Percentiles rank a stretch among this genome's conserved stretches.
Conservation (phyloP, 1,284 basidiomycete genomes). For the Rhodotorula sp. region DNA sequence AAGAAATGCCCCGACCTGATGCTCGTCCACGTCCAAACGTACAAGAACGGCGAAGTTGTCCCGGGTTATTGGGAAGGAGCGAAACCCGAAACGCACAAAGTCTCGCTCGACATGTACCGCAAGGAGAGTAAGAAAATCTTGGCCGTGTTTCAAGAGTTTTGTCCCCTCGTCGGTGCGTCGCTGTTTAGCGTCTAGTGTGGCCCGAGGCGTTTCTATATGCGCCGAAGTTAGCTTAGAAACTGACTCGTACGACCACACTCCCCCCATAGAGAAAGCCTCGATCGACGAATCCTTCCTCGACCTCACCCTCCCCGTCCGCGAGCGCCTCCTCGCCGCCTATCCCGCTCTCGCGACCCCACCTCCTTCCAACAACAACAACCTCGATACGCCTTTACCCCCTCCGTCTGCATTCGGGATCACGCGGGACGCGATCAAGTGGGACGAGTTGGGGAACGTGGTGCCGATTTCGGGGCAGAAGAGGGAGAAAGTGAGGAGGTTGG, state of each 20-base stretch:
- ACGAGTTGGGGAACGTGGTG: constrained; percentile 65
- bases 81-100: constrained; percentile 87
- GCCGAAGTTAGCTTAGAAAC: background rate
- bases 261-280: constrained; percentile 55
- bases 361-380: constrained; percentile 60
- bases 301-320: constrained; percentile 72
- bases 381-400: constrained; percentile 77
- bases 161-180: constrained; percentile 42
- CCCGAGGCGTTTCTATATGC: no score
- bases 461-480: constrained; percentile 58
- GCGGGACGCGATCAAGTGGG: constrained; percentile 64
- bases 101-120: constrained; percentile 91
- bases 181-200: no score
- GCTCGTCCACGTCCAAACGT: constrained; percentile 92
- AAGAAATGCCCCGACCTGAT: constrained; percentile 80
- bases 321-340: constrained; percentile 67
- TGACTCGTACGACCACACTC: no score
- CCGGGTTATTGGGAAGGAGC: constrained; percentile 83
- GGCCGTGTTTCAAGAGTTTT: constrained; percentile 70
- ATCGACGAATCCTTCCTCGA: constrained; percentile 81
- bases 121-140: constrained; percentile 87
- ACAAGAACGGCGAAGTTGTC: constrained; percentile 80
- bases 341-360: constrained; percentile 64
- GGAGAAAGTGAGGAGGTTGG: constrained; percentile 37
- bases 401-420: constrained; percentile 55